Evolutionary conservation across 495 filamentous ascomycete genomes (phyloP).

Genomic region (Talaromyces ruber): DNA sequence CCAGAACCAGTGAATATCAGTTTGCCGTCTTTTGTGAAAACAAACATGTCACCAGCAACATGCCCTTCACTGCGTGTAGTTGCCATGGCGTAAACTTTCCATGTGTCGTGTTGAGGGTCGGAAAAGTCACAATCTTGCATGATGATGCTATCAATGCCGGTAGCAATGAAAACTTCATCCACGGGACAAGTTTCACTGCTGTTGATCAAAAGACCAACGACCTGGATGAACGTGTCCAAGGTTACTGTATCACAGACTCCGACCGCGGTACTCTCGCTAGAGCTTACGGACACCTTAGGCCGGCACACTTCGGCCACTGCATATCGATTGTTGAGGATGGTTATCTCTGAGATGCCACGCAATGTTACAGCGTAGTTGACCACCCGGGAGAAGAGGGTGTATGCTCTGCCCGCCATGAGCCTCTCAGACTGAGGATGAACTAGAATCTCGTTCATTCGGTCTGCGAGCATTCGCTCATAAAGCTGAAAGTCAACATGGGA

Average conservation of each 20-base stretch:
- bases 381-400: conserved; percentile 15
- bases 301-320: conserved; percentile 14
- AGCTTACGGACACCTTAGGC: neutral
- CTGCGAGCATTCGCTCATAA: conserved; percentile 4
- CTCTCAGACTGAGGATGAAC: conserved; percentile 7
- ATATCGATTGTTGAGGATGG: conserved; percentile 9
- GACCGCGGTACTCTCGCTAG: conserved; percentile 13
- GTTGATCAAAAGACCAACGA: conserved; percentile 25
- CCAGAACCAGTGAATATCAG: conserved; percentile 12
- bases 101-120: neutral
- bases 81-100: conserved; percentile 21
- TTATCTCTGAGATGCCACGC: conserved; percentile 15
- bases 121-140: conserved; percentile 10
- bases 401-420: conserved; percentile 10
- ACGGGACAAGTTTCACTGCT: conserved; percentile 11
- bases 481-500: conserved; percentile 1
- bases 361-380: conserved; percentile 20
- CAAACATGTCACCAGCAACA: conserved; percentile 20
- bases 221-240: conserved; percentile 26
- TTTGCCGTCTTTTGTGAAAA: conserved; percentile 13
- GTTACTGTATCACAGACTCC: conserved; percentile 15
- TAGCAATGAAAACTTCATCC: conserved; percentile 19
- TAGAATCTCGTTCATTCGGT: conserved; percentile 1
- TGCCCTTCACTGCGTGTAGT: conserved; percentile 8
- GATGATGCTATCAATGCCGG: conserved; percentile 12